Percentiles rank a stretch among this genome's conserved stretches.
phyloP scores from a whole-genome alignment of 306 rosid species.

The Quercus rubra region DNA sequence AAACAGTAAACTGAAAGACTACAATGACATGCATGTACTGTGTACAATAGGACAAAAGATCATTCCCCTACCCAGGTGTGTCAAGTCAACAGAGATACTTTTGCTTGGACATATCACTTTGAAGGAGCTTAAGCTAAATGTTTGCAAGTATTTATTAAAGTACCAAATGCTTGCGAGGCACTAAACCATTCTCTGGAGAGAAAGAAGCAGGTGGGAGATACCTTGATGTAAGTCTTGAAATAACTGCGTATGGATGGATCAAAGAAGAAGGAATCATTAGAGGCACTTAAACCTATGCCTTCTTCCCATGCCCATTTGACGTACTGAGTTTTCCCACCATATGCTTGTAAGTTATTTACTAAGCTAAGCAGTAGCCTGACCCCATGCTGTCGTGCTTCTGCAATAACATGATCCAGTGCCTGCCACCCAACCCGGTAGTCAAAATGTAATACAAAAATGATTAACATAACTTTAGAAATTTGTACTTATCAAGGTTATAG shows the following conservation, averaged over 20 bases:
- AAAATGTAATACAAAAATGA: slow-evolving; percentile 3
- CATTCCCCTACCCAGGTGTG: too few relatives aligned
- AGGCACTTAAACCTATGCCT: slow-evolving; percentile 84
- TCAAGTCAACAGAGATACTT: too few relatives aligned
- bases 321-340: slow-evolving; percentile 94
- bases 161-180: neutral
- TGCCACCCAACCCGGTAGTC: slow-evolving; percentile 38
- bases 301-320: slow-evolving; percentile 99
- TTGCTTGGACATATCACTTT: neutral
- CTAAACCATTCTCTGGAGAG: neutral
- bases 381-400: slow-evolving; percentile 78
- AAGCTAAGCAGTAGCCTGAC: slow-evolving; percentile 85
- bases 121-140: neutral
- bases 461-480: slow-evolving; percentile 4
- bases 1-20: too few relatives aligned
- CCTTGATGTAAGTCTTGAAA: slow-evolving; percentile 87
- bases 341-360: slow-evolving; percentile 88
- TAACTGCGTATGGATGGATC: slow-evolving; percentile 83
- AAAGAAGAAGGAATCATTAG: slow-evolving; percentile 95
- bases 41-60: too few relatives aligned
- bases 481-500: neutral
- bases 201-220: slow-evolving; percentile 18
- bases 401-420: slow-evolving; percentile 92
- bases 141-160: neutral
- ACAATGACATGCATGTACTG: too few relatives aligned